These are phyloP conservation scores for Puccinia coronata DNA, from an alignment of 1,284 basidiomycete genomes.

Conservation along the genomic window DNA sequence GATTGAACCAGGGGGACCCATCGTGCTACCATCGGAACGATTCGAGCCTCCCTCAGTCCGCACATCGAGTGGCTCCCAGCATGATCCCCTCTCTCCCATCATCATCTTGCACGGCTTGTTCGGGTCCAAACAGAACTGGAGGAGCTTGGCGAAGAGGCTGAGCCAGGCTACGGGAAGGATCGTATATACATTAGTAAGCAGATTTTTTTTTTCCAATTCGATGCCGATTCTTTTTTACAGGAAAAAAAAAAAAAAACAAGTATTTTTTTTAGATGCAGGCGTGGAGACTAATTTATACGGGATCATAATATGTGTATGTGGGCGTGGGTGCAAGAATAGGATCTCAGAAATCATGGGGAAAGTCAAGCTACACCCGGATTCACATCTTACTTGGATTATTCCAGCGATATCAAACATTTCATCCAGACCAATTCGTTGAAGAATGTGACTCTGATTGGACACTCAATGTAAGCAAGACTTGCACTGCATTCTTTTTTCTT, in stretches of 20 bases:
- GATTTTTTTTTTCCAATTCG: neutral
- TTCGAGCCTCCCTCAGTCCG: constrained; percentile 24
- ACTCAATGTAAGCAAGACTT: constrained; percentile 37
- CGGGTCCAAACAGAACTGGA: constrained; percentile 50
- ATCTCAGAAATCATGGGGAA: constrained; percentile 50
- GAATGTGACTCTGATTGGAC: constrained; percentile 41
- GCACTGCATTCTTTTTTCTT: too few species aligned
- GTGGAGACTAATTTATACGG: too few species aligned
- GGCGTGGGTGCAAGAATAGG: too few species aligned
- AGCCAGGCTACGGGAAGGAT: neutral
- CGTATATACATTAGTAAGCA: constrained; percentile 38
- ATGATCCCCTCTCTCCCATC: neutral
- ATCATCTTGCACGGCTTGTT: constrained; percentile 50
- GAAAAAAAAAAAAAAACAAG: too few species aligned
- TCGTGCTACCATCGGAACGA: constrained; percentile 27
- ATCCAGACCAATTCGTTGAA: constrained; percentile 19
- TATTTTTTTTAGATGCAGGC: too few species aligned
- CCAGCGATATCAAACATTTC: constrained; percentile 40
- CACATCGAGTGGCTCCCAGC: too few species aligned
- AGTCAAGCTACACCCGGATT: constrained; percentile 36
- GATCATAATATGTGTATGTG: too few species aligned
- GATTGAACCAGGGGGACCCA: neutral
- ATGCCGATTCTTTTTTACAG: neutral
- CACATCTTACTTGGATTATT: constrained; percentile 45
- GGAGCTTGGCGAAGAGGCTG: constrained; percentile 35